These are phyloP conservation scores for Babesia caballi DNA, from an alignment of 169 alveolate species.

Conservation along the genomic window DNA sequence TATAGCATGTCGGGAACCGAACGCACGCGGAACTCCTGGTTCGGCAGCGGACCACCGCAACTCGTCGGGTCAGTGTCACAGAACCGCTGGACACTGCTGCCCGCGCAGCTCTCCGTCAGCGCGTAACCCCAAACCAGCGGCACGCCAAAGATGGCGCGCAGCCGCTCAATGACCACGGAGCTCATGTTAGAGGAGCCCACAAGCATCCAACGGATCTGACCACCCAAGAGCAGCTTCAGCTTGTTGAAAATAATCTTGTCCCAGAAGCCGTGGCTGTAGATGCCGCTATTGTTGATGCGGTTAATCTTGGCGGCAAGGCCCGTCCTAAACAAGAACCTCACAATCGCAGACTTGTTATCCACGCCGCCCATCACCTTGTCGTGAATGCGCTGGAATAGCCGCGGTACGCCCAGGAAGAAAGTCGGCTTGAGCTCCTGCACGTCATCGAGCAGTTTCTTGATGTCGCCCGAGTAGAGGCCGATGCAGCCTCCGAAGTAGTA, in stretches of 20 bases:
- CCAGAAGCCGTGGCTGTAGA: constrained; percentile 67
- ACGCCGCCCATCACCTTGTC: constrained; percentile 81
- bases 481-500: constrained; percentile 76
- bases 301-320: constrained; percentile 69
- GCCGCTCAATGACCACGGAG: constrained; percentile 78
- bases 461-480: constrained; percentile 90
- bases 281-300: constrained; percentile 53
- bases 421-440: constrained; percentile 90
- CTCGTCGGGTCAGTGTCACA: constrained; percentile 71
- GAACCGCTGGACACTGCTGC: constrained; percentile 71
- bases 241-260: constrained; percentile 79
- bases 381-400: constrained; percentile 88
- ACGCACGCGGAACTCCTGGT: constrained; percentile 79
- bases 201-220: constrained; percentile 82
- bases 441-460: constrained; percentile 87
- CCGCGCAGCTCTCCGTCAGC: constrained; percentile 90
- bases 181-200: constrained; percentile 89
- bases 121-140: constrained; percentile 92
- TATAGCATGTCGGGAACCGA: constrained; percentile 92
- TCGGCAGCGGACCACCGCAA: constrained; percentile 87
- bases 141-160: constrained; percentile 78
- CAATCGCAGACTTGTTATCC: constrained; percentile 64
- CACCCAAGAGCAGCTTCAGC: constrained; percentile 87
- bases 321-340: constrained; percentile 73
- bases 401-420: constrained; percentile 92